Evolutionary conservation across 2,329 filamentous ascomycete genomes (phyloP), one percentile per base, ranked within the genome.

Genomic region (Daldinia eschscholtzii): DNA sequence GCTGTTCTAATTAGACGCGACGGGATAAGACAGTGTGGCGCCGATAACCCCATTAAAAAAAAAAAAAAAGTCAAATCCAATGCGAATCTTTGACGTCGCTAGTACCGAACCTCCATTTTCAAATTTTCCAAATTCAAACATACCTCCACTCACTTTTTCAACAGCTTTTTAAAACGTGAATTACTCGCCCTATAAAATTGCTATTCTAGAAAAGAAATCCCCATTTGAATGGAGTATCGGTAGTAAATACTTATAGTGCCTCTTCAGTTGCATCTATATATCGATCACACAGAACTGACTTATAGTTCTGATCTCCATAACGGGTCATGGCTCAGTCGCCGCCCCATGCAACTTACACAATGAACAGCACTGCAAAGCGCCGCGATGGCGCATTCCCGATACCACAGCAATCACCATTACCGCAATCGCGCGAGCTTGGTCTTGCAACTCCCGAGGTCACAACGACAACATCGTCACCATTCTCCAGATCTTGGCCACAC

Each of bases 401-500:
- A 46, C 57, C 72, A 20, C 64, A 71, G 23, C 71, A 75, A 50
- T 72, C 79, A 12, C 70, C 82, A 3, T 79, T 88, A 53, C 78
- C 86, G 3, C 87, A 89, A 73, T 91, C 89, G 56, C 83, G 89
- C 50, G 89, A 92, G 76, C 87, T 85, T 13, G 89, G 89, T 39
- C 87, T 87, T 64, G 80, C 85, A 4, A 76, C 85, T 2, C 85
- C 87, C 1, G 81, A 83, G 59, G 82, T 82, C 61, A 74, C 58
- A 70, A 78, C 33, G 72, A 78, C 61, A 53, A 82, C 83, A 70
- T 77, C 79, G 15, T 80, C 84, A 41, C 86, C 87, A 1, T 87
- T 87, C 75, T 85, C 90, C 18, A 94, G 94, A 80, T 94, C 93
- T 80, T 97, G 93, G 92, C 92, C 94, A 69, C 94, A 97, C 84